These are phyloP conservation scores for Cytospora chrysosperma DNA, from an alignment of 2,329 filamentous ascomycete species.

Conservation along the genomic window DNA sequence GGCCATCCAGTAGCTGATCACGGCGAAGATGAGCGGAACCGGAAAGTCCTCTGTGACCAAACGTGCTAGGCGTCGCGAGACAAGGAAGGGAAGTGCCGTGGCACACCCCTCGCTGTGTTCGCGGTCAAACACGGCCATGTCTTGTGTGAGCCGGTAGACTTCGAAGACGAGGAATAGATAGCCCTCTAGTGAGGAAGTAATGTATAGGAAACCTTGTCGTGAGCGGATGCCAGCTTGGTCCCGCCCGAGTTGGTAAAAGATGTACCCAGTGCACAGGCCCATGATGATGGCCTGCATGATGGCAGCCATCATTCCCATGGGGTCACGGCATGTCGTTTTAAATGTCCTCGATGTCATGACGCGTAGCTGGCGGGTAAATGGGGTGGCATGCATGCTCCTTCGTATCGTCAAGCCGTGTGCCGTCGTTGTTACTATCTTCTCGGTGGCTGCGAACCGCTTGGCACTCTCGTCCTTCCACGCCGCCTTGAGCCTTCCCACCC, in stretches of 20 bases:
- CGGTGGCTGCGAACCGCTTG: slow-evolving; percentile 29
- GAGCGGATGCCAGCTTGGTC: slow-evolving; percentile 72
- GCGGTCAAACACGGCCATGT: slow-evolving; percentile 74
- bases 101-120: slow-evolving; percentile 73
- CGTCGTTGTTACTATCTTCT: neutral
- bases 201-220: slow-evolving; percentile 71
- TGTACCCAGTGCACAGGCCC: slow-evolving; percentile 70
- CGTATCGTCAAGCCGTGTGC: neutral
- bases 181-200: slow-evolving; percentile 68
- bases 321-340: slow-evolving; percentile 72
- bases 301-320: slow-evolving; percentile 70
- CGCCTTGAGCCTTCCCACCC: slow-evolving; percentile 60
- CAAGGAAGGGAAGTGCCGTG: slow-evolving; percentile 64
- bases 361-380: slow-evolving; percentile 59
- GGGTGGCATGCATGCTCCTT: slow-evolving; percentile 45
- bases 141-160: slow-evolving; percentile 70
- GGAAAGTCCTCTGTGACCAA: slow-evolving; percentile 71
- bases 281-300: slow-evolving; percentile 69
- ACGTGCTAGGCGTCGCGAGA: slow-evolving; percentile 68
- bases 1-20: slow-evolving; percentile 77
- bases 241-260: slow-evolving; percentile 65
- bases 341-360: slow-evolving; percentile 70
- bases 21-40: slow-evolving; percentile 67
- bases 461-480: slow-evolving; percentile 54
- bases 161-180: slow-evolving; percentile 77